These are phyloP conservation scores for Nigrograna mackinnonii DNA, from an alignment of 2,329 filamentous ascomycete species.

Conservation along the genomic window DNA sequence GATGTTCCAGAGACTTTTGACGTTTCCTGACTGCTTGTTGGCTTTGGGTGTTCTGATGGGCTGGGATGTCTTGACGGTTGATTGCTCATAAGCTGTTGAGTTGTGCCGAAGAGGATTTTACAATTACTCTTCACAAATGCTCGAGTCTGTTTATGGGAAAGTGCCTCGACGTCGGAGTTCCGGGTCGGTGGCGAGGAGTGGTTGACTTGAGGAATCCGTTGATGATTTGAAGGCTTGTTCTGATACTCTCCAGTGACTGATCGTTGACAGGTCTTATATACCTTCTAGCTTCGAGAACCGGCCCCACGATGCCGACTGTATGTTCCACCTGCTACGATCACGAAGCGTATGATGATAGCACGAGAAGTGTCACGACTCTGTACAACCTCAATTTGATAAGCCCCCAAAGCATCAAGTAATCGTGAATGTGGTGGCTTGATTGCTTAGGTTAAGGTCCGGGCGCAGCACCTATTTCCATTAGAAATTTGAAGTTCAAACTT, in stretches of 20 bases:
- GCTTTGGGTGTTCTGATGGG: slow-evolving; percentile 25
- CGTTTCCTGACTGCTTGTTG: slow-evolving; percentile 7
- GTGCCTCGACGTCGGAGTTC: neutral
- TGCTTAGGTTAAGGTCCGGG: slow-evolving; percentile 22
- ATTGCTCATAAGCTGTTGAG: slow-evolving; percentile 25
- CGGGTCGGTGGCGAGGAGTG: slow-evolving; percentile 1
- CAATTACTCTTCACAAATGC: neutral
- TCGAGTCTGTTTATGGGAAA: slow-evolving; percentile 5
- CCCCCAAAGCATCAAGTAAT: slow-evolving; percentile 27
- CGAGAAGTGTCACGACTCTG: slow-evolving; percentile 18
- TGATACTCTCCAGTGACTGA: slow-evolving; percentile 10
- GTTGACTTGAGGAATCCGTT: too few relatives aligned
- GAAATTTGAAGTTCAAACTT: slow-evolving; percentile 3
- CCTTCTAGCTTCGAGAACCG: slow-evolving; percentile 3
- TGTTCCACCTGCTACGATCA: slow-evolving; percentile 16
- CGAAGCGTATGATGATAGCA: slow-evolving; percentile 25
- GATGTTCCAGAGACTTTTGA: slow-evolving; percentile 12
- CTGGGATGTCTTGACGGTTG: slow-evolving; percentile 18
- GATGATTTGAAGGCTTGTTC: slow-evolving; percentile 10
- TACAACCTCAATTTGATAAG: slow-evolving; percentile 23
- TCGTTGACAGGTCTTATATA: slow-evolving; percentile 26
- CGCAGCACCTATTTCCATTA: slow-evolving; percentile 15
- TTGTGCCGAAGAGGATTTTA: neutral
- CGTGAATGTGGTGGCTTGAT: slow-evolving; percentile 20
- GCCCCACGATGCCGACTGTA: slow-evolving; percentile 13